A percentile compares a stretch with the other conserved stretches of the same genome.
Conservation (phyloP, 257 asterid species). For the Nicotiana benthamiana region DNA sequence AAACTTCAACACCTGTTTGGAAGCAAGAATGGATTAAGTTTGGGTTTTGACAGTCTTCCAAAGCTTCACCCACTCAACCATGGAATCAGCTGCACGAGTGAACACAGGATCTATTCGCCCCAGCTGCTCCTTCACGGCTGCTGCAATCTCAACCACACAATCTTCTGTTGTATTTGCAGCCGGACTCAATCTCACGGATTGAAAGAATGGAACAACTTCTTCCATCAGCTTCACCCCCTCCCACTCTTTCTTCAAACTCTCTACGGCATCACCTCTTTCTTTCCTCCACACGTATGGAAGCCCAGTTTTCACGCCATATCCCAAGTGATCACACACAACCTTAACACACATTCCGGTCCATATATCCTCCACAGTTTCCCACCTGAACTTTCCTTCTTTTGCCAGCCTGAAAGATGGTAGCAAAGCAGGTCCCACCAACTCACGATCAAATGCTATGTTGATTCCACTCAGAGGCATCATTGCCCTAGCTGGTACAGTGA, state of each 20-base stretch:
- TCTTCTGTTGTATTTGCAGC: slow-evolving; percentile 56
- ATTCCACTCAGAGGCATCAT: slow-evolving; percentile 87
- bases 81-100: slow-evolving; percentile 58
- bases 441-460: slow-evolving; percentile 60
- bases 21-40: slow-evolving; percentile 8
- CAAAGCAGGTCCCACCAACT: slow-evolving; percentile 74
- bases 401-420: slow-evolving; percentile 67
- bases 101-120: slow-evolving; percentile 47
- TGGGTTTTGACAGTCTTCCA: slow-evolving; percentile 50
- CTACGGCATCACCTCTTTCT: slow-evolving; percentile 65
- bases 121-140: slow-evolving; percentile 48
- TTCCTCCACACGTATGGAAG: slow-evolving; percentile 88
- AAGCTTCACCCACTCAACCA: slow-evolving; percentile 78
- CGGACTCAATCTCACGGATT: slow-evolving; percentile 47
- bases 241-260: slow-evolving; percentile 95
- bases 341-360: slow-evolving; percentile 93
- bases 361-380: slow-evolving; percentile 88
- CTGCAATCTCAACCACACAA: slow-evolving; percentile 78
- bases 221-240: slow-evolving; percentile 97
- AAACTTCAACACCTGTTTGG: background rate
- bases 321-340: slow-evolving; percentile 74
- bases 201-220: slow-evolving; percentile 83
- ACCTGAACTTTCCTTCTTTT: slow-evolving; percentile 78
- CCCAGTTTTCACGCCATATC: slow-evolving; percentile 80
- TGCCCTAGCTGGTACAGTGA: slow-evolving; percentile 57